phyloP scores from a whole-genome alignment of 2,329 filamentous ascomycete species.

The Sclerotinia spermophila region DNA sequence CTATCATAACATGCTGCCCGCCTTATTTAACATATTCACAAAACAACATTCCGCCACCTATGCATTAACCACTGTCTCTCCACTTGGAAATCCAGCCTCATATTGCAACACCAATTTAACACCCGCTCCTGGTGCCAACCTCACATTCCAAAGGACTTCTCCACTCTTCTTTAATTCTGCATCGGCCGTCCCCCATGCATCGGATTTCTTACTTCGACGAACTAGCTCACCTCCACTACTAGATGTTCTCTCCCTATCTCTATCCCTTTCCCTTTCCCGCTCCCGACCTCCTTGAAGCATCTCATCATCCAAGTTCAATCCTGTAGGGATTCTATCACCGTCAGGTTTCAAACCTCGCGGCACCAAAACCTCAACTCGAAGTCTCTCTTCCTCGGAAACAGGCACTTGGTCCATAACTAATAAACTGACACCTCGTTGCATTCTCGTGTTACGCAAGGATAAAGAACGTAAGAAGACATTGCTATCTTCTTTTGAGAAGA shows the following conservation, averaged over 20 bases:
- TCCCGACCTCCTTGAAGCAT: slow-evolving; percentile 23
- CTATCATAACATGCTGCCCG: not conserved
- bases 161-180: slow-evolving; percentile 54
- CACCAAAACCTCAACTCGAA: slow-evolving; percentile 48
- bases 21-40: not conserved
- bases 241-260: slow-evolving; percentile 25
- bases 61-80: slow-evolving; percentile 42
- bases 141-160: slow-evolving; percentile 57
- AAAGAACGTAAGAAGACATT: slow-evolving; percentile 48
- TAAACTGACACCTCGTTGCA: slow-evolving; percentile 43
- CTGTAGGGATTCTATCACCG: slow-evolving; percentile 41
- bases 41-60: not conserved
- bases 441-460: slow-evolving; percentile 50
- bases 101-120: slow-evolving; percentile 60
- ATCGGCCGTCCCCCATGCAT: slow-evolving; percentile 52
- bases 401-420: slow-evolving; percentile 59
- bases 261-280: slow-evolving; percentile 28
- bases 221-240: not conserved
- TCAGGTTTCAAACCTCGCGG: slow-evolving; percentile 47
- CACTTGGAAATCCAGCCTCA: slow-evolving; percentile 53
- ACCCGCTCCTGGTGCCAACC: slow-evolving; percentile 53
- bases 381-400: slow-evolving; percentile 56
- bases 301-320: slow-evolving; percentile 27
- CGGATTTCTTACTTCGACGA: slow-evolving; percentile 30
- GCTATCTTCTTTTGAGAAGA: slow-evolving; percentile 53